Conservation (phyloP, 2,329 filamentous ascomycete species). For the Xylaria polymorpha region DNA sequence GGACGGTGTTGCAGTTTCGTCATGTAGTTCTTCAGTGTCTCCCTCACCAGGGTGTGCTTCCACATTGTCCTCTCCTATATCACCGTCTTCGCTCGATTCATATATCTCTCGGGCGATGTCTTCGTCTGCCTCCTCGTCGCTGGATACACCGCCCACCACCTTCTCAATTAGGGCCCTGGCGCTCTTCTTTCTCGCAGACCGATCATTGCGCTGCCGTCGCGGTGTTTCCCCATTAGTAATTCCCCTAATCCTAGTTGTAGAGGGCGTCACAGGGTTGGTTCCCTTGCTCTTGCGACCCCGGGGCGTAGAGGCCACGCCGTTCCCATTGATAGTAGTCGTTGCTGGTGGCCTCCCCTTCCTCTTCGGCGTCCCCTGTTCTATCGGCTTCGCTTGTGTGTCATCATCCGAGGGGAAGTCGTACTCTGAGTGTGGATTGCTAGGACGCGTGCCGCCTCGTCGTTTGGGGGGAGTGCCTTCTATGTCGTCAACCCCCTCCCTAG, state of each 20-base stretch:
- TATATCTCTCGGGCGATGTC: constrained; percentile 77
- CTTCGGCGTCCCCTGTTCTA: constrained; percentile 41
- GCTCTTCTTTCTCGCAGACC: constrained; percentile 88
- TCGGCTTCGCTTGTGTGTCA: constrained; percentile 28
- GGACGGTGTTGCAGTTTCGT: constrained; percentile 54
- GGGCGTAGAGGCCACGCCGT: constrained; percentile 40
- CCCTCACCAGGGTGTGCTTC: constrained; percentile 43
- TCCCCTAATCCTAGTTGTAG: constrained; percentile 38
- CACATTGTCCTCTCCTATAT: constrained; percentile 52
- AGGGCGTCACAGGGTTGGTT: constrained; percentile 42
- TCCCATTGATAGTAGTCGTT: constrained; percentile 25
- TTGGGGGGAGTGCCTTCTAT: constrained; percentile 38
- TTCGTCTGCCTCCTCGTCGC: constrained; percentile 79
- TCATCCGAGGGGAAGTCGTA: constrained; percentile 50
- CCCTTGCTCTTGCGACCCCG: constrained; percentile 40
- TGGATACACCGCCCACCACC: constrained; percentile 70
- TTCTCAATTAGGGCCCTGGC: constrained; percentile 80
- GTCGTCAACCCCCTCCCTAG: constrained; percentile 37
- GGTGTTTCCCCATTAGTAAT: constrained; percentile 64
- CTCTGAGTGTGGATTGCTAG: constrained; percentile 35
- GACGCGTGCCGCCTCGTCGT: constrained; percentile 28
- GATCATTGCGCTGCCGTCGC: constrained; percentile 76
- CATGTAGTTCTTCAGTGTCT: constrained; percentile 45
- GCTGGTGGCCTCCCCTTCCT: constrained; percentile 36
- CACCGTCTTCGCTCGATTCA: constrained; percentile 65